Conservation (phyloP, 2,329 filamentous ascomycete genomes). For the Juglanconis sp. region DNA sequence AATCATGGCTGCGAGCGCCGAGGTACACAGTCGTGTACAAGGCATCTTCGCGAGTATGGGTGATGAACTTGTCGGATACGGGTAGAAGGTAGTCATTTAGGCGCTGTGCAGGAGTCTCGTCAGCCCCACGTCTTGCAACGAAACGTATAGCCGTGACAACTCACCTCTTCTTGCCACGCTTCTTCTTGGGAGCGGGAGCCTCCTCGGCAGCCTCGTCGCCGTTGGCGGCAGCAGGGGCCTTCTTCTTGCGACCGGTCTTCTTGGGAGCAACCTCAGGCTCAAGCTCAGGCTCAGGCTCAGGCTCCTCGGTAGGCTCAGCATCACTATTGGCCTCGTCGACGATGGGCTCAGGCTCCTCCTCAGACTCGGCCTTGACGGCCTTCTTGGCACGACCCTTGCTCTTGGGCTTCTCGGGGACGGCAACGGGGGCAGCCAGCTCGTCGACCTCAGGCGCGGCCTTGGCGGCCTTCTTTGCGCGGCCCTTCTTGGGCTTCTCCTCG, state of each 20-base stretch:
- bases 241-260: slow-evolving; percentile 11
- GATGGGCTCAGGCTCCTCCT: not conserved
- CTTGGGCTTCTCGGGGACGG: slow-evolving; percentile 46
- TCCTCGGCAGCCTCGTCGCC: slow-evolving; percentile 10
- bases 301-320: not conserved
- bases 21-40: not conserved
- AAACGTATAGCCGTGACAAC: not conserved
- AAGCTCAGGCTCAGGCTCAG: slow-evolving; percentile 6
- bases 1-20: too few species aligned
- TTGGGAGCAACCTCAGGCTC: not conserved
- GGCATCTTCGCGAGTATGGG: not conserved
- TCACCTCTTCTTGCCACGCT: slow-evolving; percentile 13
- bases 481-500: slow-evolving; percentile 38
- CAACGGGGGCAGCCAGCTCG: slow-evolving; percentile 36
- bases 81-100: not conserved
- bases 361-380: slow-evolving; percentile 21
- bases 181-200: slow-evolving; percentile 19
- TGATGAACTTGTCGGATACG: not conserved
- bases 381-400: slow-evolving; percentile 27
- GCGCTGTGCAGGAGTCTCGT: not conserved
- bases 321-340: slow-evolving; percentile 20
- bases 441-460: not conserved
- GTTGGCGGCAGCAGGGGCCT: not conserved
- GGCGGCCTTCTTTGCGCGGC: not conserved
- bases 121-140: not conserved